Evolutionary conservation across 1,284 basidiomycete genomes (phyloP).

Genomic region (Fomitiporia mediterranea): DNA sequence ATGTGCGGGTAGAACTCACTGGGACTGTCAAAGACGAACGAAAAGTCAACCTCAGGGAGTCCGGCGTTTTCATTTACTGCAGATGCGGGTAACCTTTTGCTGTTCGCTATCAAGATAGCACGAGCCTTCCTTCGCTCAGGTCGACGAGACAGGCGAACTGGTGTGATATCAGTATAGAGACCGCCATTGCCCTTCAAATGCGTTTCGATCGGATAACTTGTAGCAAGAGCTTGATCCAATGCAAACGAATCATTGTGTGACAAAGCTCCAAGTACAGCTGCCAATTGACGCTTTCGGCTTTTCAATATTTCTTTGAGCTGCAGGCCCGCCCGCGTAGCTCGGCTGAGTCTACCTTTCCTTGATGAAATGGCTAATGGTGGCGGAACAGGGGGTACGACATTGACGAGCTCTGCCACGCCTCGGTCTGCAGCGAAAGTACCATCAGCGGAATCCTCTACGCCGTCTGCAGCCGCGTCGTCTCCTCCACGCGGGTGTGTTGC

Average conservation of each 20-base stretch:
- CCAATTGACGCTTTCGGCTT: constrained; percentile 61
- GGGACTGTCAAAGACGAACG: constrained; percentile 53
- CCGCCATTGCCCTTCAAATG: constrained; percentile 23
- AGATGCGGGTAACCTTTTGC: constrained; percentile 4
- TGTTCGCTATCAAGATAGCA: constrained; percentile 22
- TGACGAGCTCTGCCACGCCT: constrained; percentile 25
- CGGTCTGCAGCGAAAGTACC: constrained; percentile 24
- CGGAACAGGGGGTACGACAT: constrained; percentile 16
- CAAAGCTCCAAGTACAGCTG: constrained; percentile 57
- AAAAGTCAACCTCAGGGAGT: constrained; percentile 50
- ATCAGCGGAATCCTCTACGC: constrained; percentile 36
- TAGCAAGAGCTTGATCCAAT: constrained; percentile 69
- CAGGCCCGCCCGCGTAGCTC: constrained; percentile 61
- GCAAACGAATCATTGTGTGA: constrained; percentile 62
- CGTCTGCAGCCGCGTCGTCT: constrained; percentile 18
- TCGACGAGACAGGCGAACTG: constrained; percentile 31
- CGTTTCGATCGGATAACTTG: constrained; percentile 47
- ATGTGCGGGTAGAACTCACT: constrained; percentile 51
- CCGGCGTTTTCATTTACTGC: constrained; percentile 24
- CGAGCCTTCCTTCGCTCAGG: constrained; percentile 28
- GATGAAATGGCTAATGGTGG: constrained; percentile 7
- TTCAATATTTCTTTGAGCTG: constrained; percentile 70
- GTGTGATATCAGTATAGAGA: constrained; percentile 25
- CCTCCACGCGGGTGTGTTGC: constrained; percentile 19
- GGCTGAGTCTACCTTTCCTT: constrained; percentile 47